Evolutionary conservation across 2,329 filamentous ascomycete genomes (phyloP).

Genomic region (Chrysoporthe deuterocubensis): DNA sequence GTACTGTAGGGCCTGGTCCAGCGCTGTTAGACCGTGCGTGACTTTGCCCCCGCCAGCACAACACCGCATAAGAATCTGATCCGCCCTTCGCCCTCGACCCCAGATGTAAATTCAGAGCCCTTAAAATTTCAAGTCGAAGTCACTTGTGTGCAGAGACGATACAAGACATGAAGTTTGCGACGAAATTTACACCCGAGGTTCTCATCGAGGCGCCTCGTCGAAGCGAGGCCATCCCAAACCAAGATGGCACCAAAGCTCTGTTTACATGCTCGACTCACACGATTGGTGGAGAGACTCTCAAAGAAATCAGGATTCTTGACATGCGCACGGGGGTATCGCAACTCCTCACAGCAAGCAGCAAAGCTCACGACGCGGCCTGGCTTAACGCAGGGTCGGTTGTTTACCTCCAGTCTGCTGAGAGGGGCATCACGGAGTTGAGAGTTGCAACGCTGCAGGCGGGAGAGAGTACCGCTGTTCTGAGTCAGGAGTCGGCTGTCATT

Average conservation of each 20-base stretch:
- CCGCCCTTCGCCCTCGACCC: neutral
- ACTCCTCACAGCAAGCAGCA: constrained; percentile 35
- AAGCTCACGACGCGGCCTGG: constrained; percentile 42
- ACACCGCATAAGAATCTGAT: neutral
- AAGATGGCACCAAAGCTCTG: constrained; percentile 42
- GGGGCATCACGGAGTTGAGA: constrained; percentile 40
- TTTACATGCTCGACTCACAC: constrained; percentile 43
- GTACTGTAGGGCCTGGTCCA: neutral
- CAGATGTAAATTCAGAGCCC: neutral
- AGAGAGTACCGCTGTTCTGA: constrained; percentile 28
- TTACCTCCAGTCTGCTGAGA: constrained; percentile 37
- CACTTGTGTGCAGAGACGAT: neutral
- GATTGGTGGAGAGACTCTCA: constrained; percentile 38
- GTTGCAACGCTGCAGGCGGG: constrained; percentile 31
- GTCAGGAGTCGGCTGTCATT: constrained; percentile 34
- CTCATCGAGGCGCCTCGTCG: constrained; percentile 32
- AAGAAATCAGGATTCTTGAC: constrained; percentile 41
- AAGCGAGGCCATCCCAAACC: constrained; percentile 40
- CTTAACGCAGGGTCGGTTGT: constrained; percentile 41
- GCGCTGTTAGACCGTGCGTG: neutral
- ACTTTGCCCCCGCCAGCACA: neutral
- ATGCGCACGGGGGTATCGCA: constrained; percentile 37
- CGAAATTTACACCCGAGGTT: constrained; percentile 32
- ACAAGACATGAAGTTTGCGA: constrained; percentile 6
- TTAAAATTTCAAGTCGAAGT: neutral